Base-by-base conservation (phyloP, 257 asterid genomes). In the Solanum clarkiae region DNA sequence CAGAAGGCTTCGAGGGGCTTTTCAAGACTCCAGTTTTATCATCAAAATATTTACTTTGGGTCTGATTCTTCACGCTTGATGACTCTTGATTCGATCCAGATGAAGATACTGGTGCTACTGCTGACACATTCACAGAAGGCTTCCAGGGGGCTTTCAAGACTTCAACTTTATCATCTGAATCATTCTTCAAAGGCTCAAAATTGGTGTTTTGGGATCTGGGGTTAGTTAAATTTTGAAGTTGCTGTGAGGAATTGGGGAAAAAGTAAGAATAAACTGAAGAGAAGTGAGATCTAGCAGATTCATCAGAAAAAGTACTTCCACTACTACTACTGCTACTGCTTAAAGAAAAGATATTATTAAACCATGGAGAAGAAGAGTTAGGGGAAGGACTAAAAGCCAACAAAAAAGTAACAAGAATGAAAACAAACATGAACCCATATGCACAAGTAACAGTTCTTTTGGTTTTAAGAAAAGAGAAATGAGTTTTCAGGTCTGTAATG, bases 341-440 rank as follows among this genome's bases (percentile, higher is more conserved):
- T 69, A 75, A 81, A 49, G 86, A 81, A 29, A 91, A 91, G 3
- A 90, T 87, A 87, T 91, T 87, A 2, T 94, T 80, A 71, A 91
- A 91, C 91, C 92, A 90, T 2, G 96, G 97, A 2, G 99, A 88
- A 44, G 97, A 87, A 79, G 98, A 86, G 90, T 90, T 94, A 0
- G 94, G 65, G 22, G 97, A 92, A 29, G 98, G 99, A 57, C 90
- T 87, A 84, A 96, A 93, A 42, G 97, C 98, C 29, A 96, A 84
- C 57, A 93, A 93, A 81, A 92, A 91, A 51, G 98, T 90, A 88
- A 93, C 87, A 56, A 92, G 97, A 81, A 93, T 87, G 91, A 95
- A 92, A 47, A 88, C 63, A 80, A 94, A 93, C 54, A 94, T 70
- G 45, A 91, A 91, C 1, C 79, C 93, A 85, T 92, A 94, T 0